Conservation (phyloP, 345 rosid genomes). For the Gossypium rotundifolium region DNA sequence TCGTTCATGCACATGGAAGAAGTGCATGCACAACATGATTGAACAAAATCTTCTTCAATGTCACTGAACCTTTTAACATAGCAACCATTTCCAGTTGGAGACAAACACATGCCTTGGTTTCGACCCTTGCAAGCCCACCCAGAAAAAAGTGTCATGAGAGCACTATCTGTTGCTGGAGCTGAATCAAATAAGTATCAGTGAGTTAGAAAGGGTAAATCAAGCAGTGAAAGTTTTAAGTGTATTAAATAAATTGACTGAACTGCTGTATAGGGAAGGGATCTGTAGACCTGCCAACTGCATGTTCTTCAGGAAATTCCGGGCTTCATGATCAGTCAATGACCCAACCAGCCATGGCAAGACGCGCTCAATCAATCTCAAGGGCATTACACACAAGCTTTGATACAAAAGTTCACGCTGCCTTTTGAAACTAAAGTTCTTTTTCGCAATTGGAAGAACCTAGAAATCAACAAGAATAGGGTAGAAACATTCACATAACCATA, state of each 20-base stretch:
- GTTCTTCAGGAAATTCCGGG: constrained; percentile 59
- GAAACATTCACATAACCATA: constrained; percentile 7
- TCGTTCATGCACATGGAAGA: constrained; percentile 27
- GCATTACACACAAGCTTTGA: constrained; percentile 84
- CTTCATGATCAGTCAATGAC: constrained; percentile 62
- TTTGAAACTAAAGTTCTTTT: constrained; percentile 61
- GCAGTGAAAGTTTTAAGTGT: constrained; percentile 5
- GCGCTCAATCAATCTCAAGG: constrained; percentile 78
- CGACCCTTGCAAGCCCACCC: constrained; percentile 97
- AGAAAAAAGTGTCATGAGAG: constrained; percentile 75
- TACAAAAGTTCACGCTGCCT: constrained; percentile 76
- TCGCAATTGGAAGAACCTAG: constrained; percentile 86
- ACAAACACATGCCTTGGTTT: constrained; percentile 55
- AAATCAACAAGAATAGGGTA: constrained; percentile 23
- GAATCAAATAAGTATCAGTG: constrained; percentile 22
- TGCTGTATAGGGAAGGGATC: constrained; percentile 2
- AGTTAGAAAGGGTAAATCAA: constrained; percentile 6
- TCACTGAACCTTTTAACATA: constrained; percentile 47
- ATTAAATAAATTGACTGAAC: not conserved
- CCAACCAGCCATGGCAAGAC: constrained; percentile 87
- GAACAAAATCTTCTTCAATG: constrained; percentile 48
- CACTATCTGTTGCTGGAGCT: constrained; percentile 67
- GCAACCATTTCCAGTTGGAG: constrained; percentile 46
- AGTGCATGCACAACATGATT: constrained; percentile 39
- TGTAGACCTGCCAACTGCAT: constrained; percentile 68